Evolutionary conservation across 2,329 filamentous ascomycete species (phyloP), one percentile per base, ranked within the genome.

Genomic region (Chaetomium globosum): DNA sequence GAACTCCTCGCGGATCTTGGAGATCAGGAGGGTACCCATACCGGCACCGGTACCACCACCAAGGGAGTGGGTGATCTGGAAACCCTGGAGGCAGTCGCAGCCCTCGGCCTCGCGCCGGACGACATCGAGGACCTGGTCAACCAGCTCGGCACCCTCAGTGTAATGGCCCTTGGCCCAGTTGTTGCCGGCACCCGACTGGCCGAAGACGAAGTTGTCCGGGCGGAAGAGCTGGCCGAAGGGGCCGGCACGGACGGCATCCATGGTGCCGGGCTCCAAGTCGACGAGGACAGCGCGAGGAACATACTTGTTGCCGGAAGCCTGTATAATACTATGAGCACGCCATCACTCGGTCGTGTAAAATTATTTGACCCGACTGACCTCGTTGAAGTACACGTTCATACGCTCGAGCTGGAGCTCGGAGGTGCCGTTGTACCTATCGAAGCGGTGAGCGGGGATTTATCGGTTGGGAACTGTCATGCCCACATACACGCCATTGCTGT

Each of bases 131-230:
- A 99, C 95, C 78, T 97, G 87, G 85, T 99, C 95, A 74, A 99
- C 95, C 71, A 98, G 88, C 85, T 99, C 95, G 74, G 95, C 95
- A 88, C 95, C 95, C 86, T 99, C 95, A 72, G 95, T 99, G 88
- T 99, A 99, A 82, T 99, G 95, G 84, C 95, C 95, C 90, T 98
- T 99, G 82, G 95, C 95, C 95, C 95, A 99, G 89, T 98, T 98
- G 92, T 99, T 99, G 84, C 95, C 95, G 80, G 95, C 95, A 87
- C 95, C 94, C 76, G 95, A 98, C 86, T 98, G 95, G 76, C 95
- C 95, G 82, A 98, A 98, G 79, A 98, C 93, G 83, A 98, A 98
- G 90, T 98, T 99, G 86, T 99, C 95, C 79, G 95, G 95, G 73
- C 95, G 93, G 93, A 99, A 98, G 74, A 99, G 93, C 85, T 97